A percentile compares a stretch with the other conserved stretches of the same genome.
These are phyloP conservation scores for Blastobotrys robertii DNA, from an alignment of 805 yeast species.

Conservation along the genomic window DNA sequence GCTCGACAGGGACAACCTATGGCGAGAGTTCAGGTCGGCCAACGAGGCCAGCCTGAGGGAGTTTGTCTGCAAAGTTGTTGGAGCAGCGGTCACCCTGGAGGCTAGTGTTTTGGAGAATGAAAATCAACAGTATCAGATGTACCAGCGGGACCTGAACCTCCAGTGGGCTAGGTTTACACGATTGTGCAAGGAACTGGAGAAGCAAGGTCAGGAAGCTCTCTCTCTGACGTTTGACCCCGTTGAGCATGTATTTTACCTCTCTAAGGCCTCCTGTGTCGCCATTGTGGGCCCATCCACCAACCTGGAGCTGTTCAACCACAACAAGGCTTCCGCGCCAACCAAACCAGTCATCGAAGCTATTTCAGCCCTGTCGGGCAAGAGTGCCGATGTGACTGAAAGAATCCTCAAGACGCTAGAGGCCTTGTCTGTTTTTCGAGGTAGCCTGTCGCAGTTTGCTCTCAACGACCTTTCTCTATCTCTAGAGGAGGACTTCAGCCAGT, in stretches of 20 bases:
- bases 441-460: conserved; percentile 31
- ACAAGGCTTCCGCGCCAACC: conserved; percentile 23
- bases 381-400: conserved; percentile 23
- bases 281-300: conserved; percentile 28
- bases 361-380: conserved; percentile 15
- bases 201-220: conserved; percentile 50
- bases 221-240: conserved; percentile 35
- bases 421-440: conserved; percentile 32
- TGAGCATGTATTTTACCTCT: conserved; percentile 13
- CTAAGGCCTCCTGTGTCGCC: conserved; percentile 31
- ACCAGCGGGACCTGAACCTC: conserved; percentile 31
- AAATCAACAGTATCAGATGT: conserved; percentile 25
- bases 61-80: conserved; percentile 25
- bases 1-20: neutral
- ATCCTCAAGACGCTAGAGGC: conserved; percentile 24
- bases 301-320: conserved; percentile 28
- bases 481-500: conserved; percentile 26
- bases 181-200: conserved; percentile 61
- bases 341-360: conserved; percentile 22
- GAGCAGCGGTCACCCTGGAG: conserved; percentile 20
- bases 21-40: neutral
- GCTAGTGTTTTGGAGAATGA: conserved; percentile 3
- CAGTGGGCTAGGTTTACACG: conserved; percentile 65
- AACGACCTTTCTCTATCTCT: conserved; percentile 29
- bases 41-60: neutral